Conservation (phyloP, 2,329 filamentous ascomycete genomes). For the Didymella arachidicola region DNA sequence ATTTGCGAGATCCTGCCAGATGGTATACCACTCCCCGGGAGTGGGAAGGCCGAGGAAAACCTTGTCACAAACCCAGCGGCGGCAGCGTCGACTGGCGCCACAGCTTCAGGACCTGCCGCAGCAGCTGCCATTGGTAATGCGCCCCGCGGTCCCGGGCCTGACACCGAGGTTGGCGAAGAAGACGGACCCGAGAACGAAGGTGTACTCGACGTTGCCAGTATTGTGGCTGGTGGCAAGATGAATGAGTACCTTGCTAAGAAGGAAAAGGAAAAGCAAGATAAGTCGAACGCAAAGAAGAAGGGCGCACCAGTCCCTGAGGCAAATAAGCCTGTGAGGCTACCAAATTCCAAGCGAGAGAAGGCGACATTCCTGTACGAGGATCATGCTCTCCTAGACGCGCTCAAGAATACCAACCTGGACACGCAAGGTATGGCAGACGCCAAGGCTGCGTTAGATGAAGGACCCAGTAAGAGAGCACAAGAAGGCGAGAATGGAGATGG, state of each 20-base stretch:
- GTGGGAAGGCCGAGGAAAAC: slow-evolving; percentile 53
- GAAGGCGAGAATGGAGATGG: slow-evolving; percentile 45
- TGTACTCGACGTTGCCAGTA: slow-evolving; percentile 82
- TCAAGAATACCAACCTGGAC: slow-evolving; percentile 60
- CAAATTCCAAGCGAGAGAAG: slow-evolving; percentile 74
- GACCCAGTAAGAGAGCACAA: slow-evolving; percentile 51
- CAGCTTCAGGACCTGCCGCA: slow-evolving; percentile 55
- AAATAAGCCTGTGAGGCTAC: slow-evolving; percentile 67
- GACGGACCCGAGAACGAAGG: slow-evolving; percentile 69
- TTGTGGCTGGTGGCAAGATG: slow-evolving; percentile 82
- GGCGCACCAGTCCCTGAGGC: slow-evolving; percentile 66
- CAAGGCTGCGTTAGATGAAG: slow-evolving; percentile 61
- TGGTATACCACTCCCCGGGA: slow-evolving; percentile 62
- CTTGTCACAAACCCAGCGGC: slow-evolving; percentile 61
- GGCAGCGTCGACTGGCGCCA: slow-evolving; percentile 63
- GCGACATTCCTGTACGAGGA: slow-evolving; percentile 80
- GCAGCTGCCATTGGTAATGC: slow-evolving; percentile 54
- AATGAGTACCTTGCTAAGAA: slow-evolving; percentile 83
- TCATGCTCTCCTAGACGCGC: slow-evolving; percentile 61
- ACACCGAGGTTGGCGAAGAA: slow-evolving; percentile 63
- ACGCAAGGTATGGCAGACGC: slow-evolving; percentile 59
- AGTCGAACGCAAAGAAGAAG: slow-evolving; percentile 66
- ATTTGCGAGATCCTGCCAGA: slow-evolving; percentile 68
- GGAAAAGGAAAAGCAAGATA: slow-evolving; percentile 78
- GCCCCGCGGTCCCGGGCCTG: slow-evolving; percentile 62